Evolutionary conservation across 352 stramenopile species (phyloP), one percentile per base, ranked within the genome.

Genomic region (Phytophthora europaea): DNA sequence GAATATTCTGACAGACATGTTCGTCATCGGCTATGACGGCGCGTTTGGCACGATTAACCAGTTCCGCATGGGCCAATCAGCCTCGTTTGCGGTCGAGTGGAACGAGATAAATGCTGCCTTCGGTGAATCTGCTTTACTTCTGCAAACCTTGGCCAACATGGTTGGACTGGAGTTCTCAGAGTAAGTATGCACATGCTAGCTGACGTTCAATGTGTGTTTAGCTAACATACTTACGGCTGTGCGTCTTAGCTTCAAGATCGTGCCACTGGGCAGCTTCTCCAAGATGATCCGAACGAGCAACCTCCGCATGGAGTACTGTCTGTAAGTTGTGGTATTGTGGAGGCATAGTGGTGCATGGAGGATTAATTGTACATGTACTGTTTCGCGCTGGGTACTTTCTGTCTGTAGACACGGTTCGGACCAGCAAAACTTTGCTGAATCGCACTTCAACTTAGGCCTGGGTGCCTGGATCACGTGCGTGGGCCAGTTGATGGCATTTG

Each of bases 61-160:
- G 16, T 96, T 97, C 66, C 81, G 88, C 20, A 78, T 97, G 67
- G 91, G 91, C 4, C 86, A 91, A 52, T 70, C 90, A 48, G 61
- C 82, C 1, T 80, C 72, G 1, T 72, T 80, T 13, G 74, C 88
- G 6, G 76, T 95, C 34, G 91, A 97, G 60, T 97, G 91, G 91
- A 94, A 96, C 64, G 91, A 97, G 65, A 96, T 96, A 72, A 97
- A 97, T 31, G 87, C 91, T 26, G 91, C 80, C 6, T 83, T 94
- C 7, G 91, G 91, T 7, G 87, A 97, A 61, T 85, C 78, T 28
- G 88, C 88, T 13, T 69, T 96, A 54, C 62, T 96, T 20, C 53
- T 96, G 16, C 76, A 89, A 40, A 92, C 84, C 7, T 65, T 97
- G 57, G 82, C 84, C 1, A 77, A 63, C 12, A 79, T 82, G 26